These are phyloP conservation scores for Xylaria sp. DNA, from an alignment of 2,329 filamentous ascomycete species.

Conservation along the genomic window DNA sequence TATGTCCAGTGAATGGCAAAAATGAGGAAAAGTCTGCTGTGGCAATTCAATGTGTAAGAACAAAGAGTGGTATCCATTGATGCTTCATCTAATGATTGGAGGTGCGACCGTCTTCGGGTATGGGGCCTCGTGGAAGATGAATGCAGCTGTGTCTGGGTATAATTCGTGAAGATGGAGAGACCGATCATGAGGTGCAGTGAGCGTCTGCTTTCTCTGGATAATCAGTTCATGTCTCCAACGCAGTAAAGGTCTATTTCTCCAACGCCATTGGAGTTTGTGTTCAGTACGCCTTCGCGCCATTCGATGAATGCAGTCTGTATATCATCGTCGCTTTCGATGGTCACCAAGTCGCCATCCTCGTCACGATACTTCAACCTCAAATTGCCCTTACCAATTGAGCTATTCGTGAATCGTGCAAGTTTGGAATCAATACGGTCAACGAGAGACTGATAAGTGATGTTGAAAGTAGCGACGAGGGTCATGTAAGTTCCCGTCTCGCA, in stretches of 20 bases:
- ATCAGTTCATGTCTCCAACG: conserved; percentile 44
- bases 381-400: conserved; percentile 74
- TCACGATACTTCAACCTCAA: conserved; percentile 88
- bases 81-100: conserved; percentile 16
- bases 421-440: conserved; percentile 96
- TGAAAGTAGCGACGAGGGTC: conserved; percentile 91
- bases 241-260: conserved; percentile 90
- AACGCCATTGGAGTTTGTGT: conserved; percentile 60
- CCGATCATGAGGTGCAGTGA: conserved; percentile 5
- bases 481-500: conserved; percentile 82
- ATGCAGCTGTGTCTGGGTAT: conserved; percentile 15
- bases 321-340: conserved; percentile 91
- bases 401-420: conserved; percentile 76
- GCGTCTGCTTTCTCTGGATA: background rate
- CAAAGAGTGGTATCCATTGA: conserved; percentile 28
- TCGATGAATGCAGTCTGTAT: conserved; percentile 94
- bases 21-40: conserved; percentile 25
- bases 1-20: conserved; percentile 32
- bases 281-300: conserved; percentile 68
- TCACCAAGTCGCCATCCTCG: conserved; percentile 87
- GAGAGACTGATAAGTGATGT: conserved; percentile 88
- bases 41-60: conserved; percentile 14
- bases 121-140: conserved; percentile 5
- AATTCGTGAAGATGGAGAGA: conserved; percentile 5
- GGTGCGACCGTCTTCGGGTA: conserved; percentile 9